These are phyloP conservation scores for Serendipita sp. DNA, from an alignment of 768 basidiomycete species.

Conservation along the genomic window DNA sequence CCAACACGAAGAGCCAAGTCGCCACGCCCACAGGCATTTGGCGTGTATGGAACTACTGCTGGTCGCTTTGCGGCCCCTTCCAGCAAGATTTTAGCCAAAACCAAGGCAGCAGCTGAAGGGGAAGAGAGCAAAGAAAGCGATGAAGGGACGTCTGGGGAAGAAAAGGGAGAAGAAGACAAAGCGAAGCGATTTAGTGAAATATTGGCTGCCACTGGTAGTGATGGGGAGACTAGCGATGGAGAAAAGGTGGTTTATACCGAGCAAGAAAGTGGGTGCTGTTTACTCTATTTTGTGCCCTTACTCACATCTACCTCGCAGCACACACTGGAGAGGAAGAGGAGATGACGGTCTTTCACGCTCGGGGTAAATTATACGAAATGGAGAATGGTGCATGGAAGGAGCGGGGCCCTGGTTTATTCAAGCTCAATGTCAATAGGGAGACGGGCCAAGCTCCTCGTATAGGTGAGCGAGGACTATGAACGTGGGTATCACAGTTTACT, in stretches of 20 bases:
- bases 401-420: constrained; percentile 2
- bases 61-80: not conserved
- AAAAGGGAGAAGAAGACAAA: not conserved
- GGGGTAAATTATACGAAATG: not conserved
- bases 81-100: not conserved
- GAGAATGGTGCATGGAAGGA: not conserved
- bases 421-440: constrained; percentile 1
- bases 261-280: not conserved
- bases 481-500: too few relatives aligned
- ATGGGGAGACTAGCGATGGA: not conserved
- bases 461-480: not conserved
- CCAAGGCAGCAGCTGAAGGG: not conserved
- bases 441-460: not conserved
- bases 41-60: not conserved
- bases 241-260: constrained; percentile 3
- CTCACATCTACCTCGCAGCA: not conserved
- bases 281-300: not conserved
- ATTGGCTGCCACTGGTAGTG: not conserved
- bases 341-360: not conserved
- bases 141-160: not conserved
- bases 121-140: not conserved
- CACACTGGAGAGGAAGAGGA: not conserved
- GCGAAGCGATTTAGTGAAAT: not conserved
- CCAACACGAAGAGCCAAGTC: constrained; percentile 4
- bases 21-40: not conserved